Conservation (phyloP, 257 asterid genomes). For the Nicotiana paniculata region DNA sequence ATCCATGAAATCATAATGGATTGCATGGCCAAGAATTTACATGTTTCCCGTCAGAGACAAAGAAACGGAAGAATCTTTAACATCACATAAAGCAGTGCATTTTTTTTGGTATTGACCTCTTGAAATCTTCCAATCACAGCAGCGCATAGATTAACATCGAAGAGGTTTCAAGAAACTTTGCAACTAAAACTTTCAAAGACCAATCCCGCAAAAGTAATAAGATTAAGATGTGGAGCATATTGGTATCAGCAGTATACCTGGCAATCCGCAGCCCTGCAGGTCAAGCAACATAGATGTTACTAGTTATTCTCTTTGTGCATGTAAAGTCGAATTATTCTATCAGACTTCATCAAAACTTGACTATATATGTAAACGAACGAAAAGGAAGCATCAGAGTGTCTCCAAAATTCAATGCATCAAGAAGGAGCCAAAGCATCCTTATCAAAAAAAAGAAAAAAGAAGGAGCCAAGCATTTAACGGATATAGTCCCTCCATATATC, state of each 20-base stretch:
- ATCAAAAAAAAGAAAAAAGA: neutral
- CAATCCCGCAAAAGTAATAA: neutral
- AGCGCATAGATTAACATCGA: neutral
- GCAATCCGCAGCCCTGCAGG: conserved; percentile 80
- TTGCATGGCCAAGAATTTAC: neutral
- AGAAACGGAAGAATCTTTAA: neutral
- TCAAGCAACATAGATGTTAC: conserved; percentile 25
- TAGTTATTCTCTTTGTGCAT: conserved; percentile 2
- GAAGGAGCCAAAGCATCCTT: neutral
- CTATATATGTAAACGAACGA: neutral
- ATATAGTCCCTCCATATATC: neutral
- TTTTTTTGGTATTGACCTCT: no score
- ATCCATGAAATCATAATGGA: neutral
- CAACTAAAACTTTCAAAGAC: neutral
- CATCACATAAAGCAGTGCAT: neutral
- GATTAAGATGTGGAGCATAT: neutral
- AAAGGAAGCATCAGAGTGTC: neutral
- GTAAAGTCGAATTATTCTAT: neutral
- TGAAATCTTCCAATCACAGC: no score
- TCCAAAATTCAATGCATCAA: neutral
- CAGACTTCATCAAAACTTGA: neutral
- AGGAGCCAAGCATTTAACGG: neutral
- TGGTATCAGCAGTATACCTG: conserved; percentile 40
- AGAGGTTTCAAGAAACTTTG: neutral
- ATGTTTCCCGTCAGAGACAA: neutral